These are phyloP conservation scores for Calonectria honghensis DNA, from an alignment of 2,329 filamentous ascomycete species.

Conservation along the genomic window DNA sequence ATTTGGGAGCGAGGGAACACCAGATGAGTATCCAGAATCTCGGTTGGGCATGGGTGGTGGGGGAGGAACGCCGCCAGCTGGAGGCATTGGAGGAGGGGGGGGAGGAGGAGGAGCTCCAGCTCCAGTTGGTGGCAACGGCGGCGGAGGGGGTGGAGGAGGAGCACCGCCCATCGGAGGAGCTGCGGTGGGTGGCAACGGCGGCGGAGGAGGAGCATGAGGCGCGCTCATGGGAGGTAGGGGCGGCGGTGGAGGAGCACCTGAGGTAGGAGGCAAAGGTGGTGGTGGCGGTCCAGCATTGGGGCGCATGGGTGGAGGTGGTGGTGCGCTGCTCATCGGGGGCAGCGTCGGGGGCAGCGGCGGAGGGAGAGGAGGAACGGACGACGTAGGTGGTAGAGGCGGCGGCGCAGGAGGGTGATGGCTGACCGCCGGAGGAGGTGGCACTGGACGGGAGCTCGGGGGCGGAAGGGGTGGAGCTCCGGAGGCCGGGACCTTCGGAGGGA, in stretches of 20 bases:
- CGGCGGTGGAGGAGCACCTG: conserved; percentile 66
- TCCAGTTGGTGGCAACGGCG: conserved; percentile 61
- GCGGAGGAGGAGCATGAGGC: conserved; percentile 63
- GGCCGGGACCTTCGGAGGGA: conserved; percentile 69
- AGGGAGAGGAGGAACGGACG: conserved; percentile 59
- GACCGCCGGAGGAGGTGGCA: conserved; percentile 71
- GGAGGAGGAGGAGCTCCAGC: conserved; percentile 57
- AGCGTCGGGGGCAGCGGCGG: conserved; percentile 68
- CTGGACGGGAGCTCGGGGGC: conserved; percentile 70
- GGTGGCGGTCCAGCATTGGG: conserved; percentile 60
- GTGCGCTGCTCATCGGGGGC: conserved; percentile 53
- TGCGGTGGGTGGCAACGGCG: conserved; percentile 63
- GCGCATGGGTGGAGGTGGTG: conserved; percentile 61
- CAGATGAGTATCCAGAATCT: conserved; percentile 75
- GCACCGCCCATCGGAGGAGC: conserved; percentile 18
- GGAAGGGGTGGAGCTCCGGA: conserved; percentile 69
- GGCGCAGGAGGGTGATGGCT: conserved; percentile 58
- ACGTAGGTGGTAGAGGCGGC: conserved; percentile 59
- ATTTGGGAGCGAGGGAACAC: conserved; percentile 68
- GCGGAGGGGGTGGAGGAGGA: conserved; percentile 58
- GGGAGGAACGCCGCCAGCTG: conserved; percentile 59
- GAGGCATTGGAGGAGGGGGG: conserved; percentile 55
- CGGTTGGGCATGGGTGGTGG: conserved; percentile 74
- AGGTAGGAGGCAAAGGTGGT: conserved; percentile 59
- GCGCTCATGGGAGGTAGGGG: conserved; percentile 62